Percentiles rank a stretch among this genome's conserved stretches.
These are phyloP conservation scores for Penicillium roqueforti DNA, from an alignment of 495 filamentous ascomycete genomes.

Conservation along the genomic window DNA sequence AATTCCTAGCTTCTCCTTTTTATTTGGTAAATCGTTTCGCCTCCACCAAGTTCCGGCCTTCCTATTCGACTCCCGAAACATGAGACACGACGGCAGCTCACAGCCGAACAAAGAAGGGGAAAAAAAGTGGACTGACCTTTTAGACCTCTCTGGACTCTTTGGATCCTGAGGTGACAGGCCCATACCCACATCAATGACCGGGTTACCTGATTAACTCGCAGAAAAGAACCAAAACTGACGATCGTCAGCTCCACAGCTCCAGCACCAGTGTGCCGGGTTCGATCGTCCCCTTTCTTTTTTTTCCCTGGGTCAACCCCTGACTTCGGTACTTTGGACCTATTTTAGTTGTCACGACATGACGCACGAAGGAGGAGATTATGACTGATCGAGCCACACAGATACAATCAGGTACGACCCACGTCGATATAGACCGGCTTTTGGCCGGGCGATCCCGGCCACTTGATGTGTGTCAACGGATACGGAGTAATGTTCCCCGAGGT, in stretches of 20 bases:
- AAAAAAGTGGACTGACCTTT: background rate
- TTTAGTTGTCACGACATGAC: constrained; percentile 2
- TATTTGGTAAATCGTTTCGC: background rate
- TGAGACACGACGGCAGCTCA: background rate
- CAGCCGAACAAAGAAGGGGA: background rate
- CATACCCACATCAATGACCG: constrained; percentile 5
- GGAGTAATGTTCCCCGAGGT: constrained; percentile 19
- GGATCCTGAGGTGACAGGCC: constrained; percentile 6
- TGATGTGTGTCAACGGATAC: constrained; percentile 6
- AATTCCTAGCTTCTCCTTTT: constrained; percentile 4
- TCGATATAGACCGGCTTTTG: constrained; percentile 13
- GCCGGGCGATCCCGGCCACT: constrained; percentile 20
- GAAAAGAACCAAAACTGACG: constrained; percentile 17
- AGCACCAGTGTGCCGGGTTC: constrained; percentile 21
- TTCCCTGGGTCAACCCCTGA: constrained; percentile 21
- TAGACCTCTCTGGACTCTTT: constrained; percentile 1
- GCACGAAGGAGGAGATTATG: constrained; percentile 6
- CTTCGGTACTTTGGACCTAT: constrained; percentile 6
- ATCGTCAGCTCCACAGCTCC: constrained; percentile 23
- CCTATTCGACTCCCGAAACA: background rate
- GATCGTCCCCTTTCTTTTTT: constrained; percentile 21
- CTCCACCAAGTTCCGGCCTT: background rate
- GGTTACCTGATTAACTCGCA: constrained; percentile 7
- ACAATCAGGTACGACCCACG: constrained; percentile 11
- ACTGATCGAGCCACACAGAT: constrained; percentile 19